Evolutionary conservation across 306 rosid species (phyloP).

Genomic region (Citrullus colocynthis): DNA sequence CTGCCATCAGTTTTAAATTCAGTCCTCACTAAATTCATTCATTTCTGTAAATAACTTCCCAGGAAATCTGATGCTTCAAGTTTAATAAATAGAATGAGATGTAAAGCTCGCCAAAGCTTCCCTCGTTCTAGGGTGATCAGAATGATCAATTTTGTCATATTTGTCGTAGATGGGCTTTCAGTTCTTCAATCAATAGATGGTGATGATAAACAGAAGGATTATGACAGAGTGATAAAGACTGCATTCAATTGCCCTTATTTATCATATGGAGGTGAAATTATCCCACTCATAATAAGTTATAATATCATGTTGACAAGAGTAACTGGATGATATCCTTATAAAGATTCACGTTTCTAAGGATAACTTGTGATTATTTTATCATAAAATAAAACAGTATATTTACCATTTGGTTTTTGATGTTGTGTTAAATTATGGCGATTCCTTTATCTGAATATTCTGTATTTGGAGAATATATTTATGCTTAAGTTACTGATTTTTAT

Average conservation of each 20-base stretch:
- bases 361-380: neutral
- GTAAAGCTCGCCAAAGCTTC: slow-evolving; percentile 29
- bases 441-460: neutral
- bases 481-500: neutral
- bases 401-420: too few species aligned
- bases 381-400: too few species aligned
- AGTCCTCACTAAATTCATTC: slow-evolving; percentile 9
- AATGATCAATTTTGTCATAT: slow-evolving; percentile 60
- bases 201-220: slow-evolving; percentile 20
- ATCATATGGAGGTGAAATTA: slow-evolving; percentile 51
- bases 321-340: neutral
- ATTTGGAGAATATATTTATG: neutral
- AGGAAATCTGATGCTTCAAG: slow-evolving; percentile 43
- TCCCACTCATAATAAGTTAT: neutral
- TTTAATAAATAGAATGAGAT: slow-evolving; percentile 32
- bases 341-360: neutral
- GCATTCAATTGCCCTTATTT: slow-evolving; percentile 53
- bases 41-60: slow-evolving; percentile 22
- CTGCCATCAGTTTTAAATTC: neutral
- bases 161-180: slow-evolving; percentile 50
- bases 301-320: neutral
- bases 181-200: slow-evolving; percentile 46
- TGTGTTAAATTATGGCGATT: neutral
- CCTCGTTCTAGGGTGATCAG: slow-evolving; percentile 27
- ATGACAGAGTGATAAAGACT: slow-evolving; percentile 28